Base-by-base conservation (phyloP, 2,329 filamentous ascomycete species). In the Talaromyces sp. region DNA sequence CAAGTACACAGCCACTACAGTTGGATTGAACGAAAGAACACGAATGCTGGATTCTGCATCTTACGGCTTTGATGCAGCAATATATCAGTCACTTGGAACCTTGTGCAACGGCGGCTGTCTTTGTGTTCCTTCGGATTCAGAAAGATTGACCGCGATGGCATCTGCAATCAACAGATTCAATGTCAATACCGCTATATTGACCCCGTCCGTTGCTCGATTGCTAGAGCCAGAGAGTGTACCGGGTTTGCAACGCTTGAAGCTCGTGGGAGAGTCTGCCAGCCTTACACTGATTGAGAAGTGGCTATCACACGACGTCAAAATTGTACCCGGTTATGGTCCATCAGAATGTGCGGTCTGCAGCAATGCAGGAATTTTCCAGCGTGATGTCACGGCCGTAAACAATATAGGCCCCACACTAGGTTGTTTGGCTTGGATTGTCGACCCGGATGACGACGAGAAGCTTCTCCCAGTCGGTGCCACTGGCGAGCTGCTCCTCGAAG, bases 21-120 rank as follows among this genome's bases (percentile, higher is more conserved):
- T 88, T 2, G 77, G 80, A n/a, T 74, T 84, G 87, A 58, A 79
- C 78, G 50, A 75, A 72, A 3, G 74, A 74, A 86, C 71, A 10
- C 69, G 77, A 3, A 72, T 76, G 54, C 68, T 80, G 2, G 77
- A 80, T 57, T 80, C 78, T 56, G 74, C 76, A 2, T 74, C 57
- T 33, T 74, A 73, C 60, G 66, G 61, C 2, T 74, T 74, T 50
- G 72, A 73, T 56, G 79, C 84, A 17, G 81, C 82, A 60, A 73
- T 87, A 57, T 74, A 80, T 1, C 86, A 87, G 68, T 78, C 84
- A 1, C 79, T 88, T 65, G 83, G 82, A 0, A 82, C 85, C 0
- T 75, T 89, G 13, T 78, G 84, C 3, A 73, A 82, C 39, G 87
- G 87, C 3, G 87, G 83, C 0, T 87, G 84, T 57, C 79, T 89